Conservation (phyloP, 1,284 basidiomycete species). For the Tetrapyrgos nigripes region DNA sequence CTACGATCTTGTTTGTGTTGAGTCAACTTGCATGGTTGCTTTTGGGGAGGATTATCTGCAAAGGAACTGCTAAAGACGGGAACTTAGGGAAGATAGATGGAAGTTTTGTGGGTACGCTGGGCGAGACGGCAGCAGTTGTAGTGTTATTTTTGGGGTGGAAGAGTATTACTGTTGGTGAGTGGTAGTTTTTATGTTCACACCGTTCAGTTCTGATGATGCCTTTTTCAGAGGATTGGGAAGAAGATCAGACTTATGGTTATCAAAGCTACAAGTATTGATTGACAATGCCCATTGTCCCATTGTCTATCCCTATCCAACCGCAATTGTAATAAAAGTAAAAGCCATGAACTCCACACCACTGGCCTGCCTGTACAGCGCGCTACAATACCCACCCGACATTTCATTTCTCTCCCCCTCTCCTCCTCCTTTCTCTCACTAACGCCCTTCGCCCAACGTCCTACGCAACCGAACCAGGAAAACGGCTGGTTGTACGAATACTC, state of each 20-base stretch:
- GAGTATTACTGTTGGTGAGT: conserved; percentile 83
- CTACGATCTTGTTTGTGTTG: conserved; percentile 73
- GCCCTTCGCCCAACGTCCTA: no score
- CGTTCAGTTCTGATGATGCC: background rate
- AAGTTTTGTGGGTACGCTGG: conserved; percentile 79
- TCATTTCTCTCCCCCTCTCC: no score
- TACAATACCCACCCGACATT: no score
- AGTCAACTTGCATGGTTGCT: conserved; percentile 83
- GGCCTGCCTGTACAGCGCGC: no score
- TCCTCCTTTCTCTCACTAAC: no score
- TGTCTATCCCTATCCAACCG: no score
- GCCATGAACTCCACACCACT: no score
- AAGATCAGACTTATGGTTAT: background rate
- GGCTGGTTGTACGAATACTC: no score
- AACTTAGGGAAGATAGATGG: conserved; percentile 77
- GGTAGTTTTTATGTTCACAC: no score
- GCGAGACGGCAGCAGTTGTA: conserved; percentile 75
- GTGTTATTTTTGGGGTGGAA: conserved; percentile 82
- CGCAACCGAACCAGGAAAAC: no score
- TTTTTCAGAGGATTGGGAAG: background rate
- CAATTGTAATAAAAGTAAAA: no score
- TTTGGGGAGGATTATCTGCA: conserved; percentile 78
- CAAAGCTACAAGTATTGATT: background rate
- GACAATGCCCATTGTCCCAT: no score
- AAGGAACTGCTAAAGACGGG: conserved; percentile 49